Evolutionary conservation across 768 basidiomycete species (phyloP), one percentile per base, ranked within the genome.

Genomic region (Rhizopogon sp.): DNA sequence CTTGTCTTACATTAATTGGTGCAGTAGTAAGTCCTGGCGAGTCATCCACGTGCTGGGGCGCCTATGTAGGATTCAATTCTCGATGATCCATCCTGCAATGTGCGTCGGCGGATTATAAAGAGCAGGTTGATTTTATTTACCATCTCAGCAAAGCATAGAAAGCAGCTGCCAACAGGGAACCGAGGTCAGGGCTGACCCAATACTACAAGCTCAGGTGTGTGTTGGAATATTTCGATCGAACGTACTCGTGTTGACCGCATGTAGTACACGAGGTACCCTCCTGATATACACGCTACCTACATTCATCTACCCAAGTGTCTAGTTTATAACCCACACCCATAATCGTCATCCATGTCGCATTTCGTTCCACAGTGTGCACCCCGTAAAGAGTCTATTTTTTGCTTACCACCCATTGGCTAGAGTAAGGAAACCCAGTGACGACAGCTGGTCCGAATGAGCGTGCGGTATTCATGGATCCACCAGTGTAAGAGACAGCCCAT

Each of bases 361-460:
- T n/a, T n/a, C n/a, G n/a, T n/a, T n/a, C n/a, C n/a, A n/a, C n/a
- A n/a, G n/a, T n/a, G n/a, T n/a, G n/a, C n/a, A n/a, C n/a, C 25
- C 25, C 25, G 25, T 25, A 25, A 25, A 39, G 3, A 14, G 8
- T 35, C 11, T 1, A 31, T n/a, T n/a, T 7, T 4, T n/a, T 37
- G 72, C 81, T 35, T 67, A 85, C 85, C 56, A 87, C 75, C 86
- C 84, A 88, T 39, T 87, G 87, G 5, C 71, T 55, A 20, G 25
- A 25, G 65, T 69, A 62, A 13, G 77, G 74, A 62, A 87, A 87
- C 17, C 82, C 79, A n/a, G 79, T 77, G 39, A 87, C 73, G 2
- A 81, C 83, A 4, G 87, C 83, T 3, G 87, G 86, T 3, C 86
- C 87, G 65, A 87, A 87, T 0, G 87, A 66, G 52, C 86, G 78